These are phyloP conservation scores for Lolium rigidum DNA, from an alignment of 176 grass and related monocot species.

Conservation along the genomic window DNA sequence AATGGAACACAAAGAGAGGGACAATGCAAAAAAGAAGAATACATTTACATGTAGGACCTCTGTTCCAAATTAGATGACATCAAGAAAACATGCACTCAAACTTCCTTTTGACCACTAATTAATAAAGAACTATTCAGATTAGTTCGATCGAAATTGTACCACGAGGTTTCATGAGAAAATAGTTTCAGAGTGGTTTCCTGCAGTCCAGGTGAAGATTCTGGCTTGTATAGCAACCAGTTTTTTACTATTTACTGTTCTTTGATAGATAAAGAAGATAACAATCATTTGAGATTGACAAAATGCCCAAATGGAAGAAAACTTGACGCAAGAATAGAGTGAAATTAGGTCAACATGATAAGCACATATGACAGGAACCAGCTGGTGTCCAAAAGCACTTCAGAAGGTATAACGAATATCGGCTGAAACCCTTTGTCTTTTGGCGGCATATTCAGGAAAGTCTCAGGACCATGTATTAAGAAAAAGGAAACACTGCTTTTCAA, in stretches of 20 bases:
- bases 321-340: not conserved
- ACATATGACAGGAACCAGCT: slow-evolving; percentile 5
- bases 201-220: not conserved
- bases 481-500: not conserved
- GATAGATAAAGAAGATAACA: not conserved
- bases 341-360: not conserved
- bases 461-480: not conserved
- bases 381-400: not conserved
- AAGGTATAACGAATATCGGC: not conserved
- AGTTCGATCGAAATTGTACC: slow-evolving; percentile 5
- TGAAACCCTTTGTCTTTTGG: not conserved
- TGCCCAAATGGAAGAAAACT: not conserved
- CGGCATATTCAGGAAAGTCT: not conserved
- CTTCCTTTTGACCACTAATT: not conserved
- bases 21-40: not conserved
- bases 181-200: not conserved
- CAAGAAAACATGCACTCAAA: not conserved
- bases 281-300: not conserved
- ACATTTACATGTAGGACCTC: not conserved
- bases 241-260: slow-evolving; percentile 10
- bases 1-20: not conserved
- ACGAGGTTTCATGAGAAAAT: slow-evolving; percentile 12
- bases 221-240: not conserved
- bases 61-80: not conserved
- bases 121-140: not conserved